Conservation (phyloP, 257 asterid genomes). For the Mitragyna speciosa region DNA sequence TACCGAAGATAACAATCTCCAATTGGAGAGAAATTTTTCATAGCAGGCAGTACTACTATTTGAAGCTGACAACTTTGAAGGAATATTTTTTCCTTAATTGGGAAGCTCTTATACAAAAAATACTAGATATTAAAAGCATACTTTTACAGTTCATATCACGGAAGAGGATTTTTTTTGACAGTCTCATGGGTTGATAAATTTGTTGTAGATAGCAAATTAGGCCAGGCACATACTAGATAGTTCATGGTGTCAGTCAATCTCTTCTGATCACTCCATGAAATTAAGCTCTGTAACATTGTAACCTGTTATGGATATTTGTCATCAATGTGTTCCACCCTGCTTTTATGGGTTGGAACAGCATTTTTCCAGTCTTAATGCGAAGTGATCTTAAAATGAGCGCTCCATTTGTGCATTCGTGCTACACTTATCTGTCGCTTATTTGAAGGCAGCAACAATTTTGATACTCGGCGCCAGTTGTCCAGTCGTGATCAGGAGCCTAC, state of each 20-base stretch:
- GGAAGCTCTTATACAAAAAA: background rate
- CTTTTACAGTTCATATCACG: background rate
- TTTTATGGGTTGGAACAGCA: background rate
- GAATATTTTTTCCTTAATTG: background rate
- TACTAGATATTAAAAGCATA: background rate
- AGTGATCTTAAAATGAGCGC: too few species aligned
- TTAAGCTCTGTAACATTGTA: background rate
- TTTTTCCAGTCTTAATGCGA: background rate
- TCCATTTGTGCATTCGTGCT: too few species aligned
- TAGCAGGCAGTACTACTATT: background rate
- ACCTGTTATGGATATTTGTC: background rate
- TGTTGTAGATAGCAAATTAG: background rate
- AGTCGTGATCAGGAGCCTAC: too few species aligned
- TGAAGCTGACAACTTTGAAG: background rate
- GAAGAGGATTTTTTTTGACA: background rate
- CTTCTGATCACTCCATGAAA: background rate
- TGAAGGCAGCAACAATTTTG: too few species aligned
- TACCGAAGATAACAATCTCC: conserved; percentile 60
- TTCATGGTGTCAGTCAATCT: background rate
- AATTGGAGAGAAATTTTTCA: conserved; percentile 1
- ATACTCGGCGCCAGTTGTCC: too few species aligned
- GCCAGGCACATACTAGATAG: background rate
- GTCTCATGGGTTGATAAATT: background rate
- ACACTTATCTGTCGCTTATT: too few species aligned
- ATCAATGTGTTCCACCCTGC: too few species aligned